These are phyloP conservation scores for Cajanus cajan DNA, from an alignment of 306 rosid species.

Conservation along the genomic window DNA sequence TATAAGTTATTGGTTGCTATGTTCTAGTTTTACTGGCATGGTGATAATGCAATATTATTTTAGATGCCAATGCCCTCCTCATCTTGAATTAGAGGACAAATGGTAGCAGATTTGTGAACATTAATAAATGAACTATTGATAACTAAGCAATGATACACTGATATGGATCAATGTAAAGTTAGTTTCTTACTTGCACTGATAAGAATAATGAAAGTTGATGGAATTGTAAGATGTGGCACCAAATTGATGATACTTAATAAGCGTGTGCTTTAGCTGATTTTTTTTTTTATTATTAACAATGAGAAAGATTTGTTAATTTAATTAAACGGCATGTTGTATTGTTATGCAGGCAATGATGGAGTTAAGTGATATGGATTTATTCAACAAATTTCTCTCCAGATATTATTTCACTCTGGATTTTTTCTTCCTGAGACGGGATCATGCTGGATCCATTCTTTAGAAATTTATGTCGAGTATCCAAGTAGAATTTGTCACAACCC, in stretches of 20 bases:
- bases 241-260: background rate
- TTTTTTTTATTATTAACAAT: background rate
- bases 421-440: background rate
- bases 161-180: background rate
- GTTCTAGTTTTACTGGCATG: background rate
- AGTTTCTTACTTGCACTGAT: background rate
- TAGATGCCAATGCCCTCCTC: background rate
- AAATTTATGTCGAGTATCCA: background rate
- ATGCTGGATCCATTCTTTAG: background rate
- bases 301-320: background rate
- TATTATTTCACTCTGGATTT: background rate
- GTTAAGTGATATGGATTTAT: slow-evolving; percentile 8
- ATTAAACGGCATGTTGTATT: slow-evolving; percentile 6
- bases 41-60: background rate
- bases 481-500: background rate
- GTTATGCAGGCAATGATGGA: slow-evolving; percentile 36
- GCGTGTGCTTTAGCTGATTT: background rate
- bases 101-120: slow-evolving; percentile 1
- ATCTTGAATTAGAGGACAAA: background rate
- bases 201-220: background rate
- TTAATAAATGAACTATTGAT: background rate
- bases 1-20: background rate
- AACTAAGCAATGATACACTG: background rate
- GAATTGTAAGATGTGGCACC: background rate
- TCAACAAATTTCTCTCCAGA: background rate